Conservation (phyloP, 257 asterid genomes). For the Gynochthodes officinalis region DNA sequence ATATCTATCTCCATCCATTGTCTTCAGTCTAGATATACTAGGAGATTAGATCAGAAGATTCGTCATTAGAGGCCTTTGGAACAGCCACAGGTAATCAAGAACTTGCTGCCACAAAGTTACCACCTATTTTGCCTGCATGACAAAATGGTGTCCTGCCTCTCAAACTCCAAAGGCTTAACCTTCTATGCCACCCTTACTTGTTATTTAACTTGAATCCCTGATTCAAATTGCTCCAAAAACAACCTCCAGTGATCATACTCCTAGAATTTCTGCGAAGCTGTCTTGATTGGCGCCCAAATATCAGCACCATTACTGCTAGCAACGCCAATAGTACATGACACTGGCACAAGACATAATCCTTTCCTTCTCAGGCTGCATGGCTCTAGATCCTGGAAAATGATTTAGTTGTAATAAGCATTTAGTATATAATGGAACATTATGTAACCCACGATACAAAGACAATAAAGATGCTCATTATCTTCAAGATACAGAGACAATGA, state of each 20-base stretch:
- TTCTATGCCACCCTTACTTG: neutral
- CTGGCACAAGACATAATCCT: conserved; percentile 79
- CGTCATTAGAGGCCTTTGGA: conserved; percentile 13
- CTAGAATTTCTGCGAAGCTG: conserved; percentile 29
- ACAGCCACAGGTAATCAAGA: conserved; percentile 12
- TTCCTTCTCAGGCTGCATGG: conserved; percentile 49
- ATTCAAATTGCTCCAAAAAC: conserved; percentile 25
- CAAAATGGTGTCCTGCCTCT: conserved; percentile 5
- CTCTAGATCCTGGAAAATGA: conserved; percentile 38
- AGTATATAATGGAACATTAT: neutral
- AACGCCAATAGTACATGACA: conserved; percentile 55
- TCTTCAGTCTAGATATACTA: conserved; percentile 9
- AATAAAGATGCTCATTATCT: too few species aligned
- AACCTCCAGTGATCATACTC: conserved; percentile 21
- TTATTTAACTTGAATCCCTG: conserved; percentile 8
- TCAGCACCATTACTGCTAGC: conserved; percentile 88
- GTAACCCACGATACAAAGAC: neutral
- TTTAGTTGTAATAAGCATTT: conserved; percentile 5
- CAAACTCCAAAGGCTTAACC: neutral
- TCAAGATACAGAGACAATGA: neutral
- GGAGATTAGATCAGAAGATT: conserved; percentile 7
- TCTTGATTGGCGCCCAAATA: conserved; percentile 89
- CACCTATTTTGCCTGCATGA: neutral
- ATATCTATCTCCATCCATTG: neutral
- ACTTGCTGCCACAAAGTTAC: conserved; percentile 3